Conservation (phyloP, 176 grass and related monocot species). For the Themeda triandra region DNA sequence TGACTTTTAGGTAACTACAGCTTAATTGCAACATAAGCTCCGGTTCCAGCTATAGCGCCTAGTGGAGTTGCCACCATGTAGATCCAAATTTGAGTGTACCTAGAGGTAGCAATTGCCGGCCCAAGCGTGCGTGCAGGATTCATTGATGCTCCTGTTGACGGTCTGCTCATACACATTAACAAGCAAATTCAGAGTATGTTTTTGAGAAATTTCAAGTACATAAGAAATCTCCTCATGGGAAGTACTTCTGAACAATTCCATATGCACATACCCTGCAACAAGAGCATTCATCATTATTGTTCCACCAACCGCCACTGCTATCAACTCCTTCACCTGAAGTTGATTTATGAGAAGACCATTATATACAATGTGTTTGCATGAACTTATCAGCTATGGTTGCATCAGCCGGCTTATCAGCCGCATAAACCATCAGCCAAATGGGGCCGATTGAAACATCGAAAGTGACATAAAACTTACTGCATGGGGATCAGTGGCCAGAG, state of each 20-base stretch:
- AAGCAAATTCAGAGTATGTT: background rate
- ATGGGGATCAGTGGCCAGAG: conserved; percentile 45
- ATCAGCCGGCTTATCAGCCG: too few species aligned
- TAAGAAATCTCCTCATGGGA: background rate
- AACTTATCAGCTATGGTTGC: too few species aligned
- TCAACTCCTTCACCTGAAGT: conserved; percentile 46
- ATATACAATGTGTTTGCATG: too few species aligned
- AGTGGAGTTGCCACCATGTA: conserved; percentile 32
- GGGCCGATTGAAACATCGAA: background rate
- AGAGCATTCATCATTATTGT: conserved; percentile 53
- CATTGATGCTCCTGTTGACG: conserved; percentile 49
- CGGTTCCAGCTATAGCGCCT: conserved; percentile 34
- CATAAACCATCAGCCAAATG: too few species aligned
- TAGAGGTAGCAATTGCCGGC: conserved; percentile 33
- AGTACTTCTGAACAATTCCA: background rate
- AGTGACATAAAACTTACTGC: conserved; percentile 34
- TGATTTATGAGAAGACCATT: too few species aligned
- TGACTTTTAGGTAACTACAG: background rate
- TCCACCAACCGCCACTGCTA: conserved; percentile 47
- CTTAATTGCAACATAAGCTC: conserved; percentile 28
- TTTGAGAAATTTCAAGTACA: background rate
- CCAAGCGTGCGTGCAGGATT: conserved; percentile 44
- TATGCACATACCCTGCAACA: conserved; percentile 35
- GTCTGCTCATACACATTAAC: background rate
- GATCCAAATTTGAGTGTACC: conserved; percentile 37